A percentile compares a stretch with the other conserved stretches of the same genome.
Conservation (phyloP, 2,329 filamentous ascomycete species). For the Beauveria rudraprayagi region DNA sequence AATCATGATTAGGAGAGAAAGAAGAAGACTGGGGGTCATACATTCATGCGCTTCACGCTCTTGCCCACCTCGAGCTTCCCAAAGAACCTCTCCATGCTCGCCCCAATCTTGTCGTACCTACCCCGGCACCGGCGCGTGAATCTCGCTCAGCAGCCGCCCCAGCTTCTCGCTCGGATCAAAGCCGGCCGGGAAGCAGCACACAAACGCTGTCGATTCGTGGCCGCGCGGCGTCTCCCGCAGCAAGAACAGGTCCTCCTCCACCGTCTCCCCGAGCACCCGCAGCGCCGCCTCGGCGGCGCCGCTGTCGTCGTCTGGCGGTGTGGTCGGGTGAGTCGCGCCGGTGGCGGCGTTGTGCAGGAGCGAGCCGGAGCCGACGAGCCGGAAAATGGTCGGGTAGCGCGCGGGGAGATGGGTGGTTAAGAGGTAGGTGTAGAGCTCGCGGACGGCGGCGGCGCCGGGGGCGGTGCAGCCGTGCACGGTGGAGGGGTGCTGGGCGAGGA, state of each 20-base stretch:
- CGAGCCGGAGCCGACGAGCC: conserved; percentile 26
- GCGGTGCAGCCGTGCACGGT: conserved; percentile 36
- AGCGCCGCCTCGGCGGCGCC: conserved; percentile 24
- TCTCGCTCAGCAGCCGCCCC: conserved; percentile 37
- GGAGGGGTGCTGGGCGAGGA: conserved; percentile 30
- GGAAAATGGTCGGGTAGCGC: conserved; percentile 42
- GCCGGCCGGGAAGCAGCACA: conserved; percentile 44
- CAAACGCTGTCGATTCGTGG: conserved; percentile 38
- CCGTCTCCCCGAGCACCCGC: conserved; percentile 36
- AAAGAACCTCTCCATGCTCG: conserved; percentile 49
- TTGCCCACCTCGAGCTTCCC: conserved; percentile 38
- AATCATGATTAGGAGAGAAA: not conserved
- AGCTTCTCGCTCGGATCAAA: conserved; percentile 45
- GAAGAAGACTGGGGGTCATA: conserved; percentile 16
- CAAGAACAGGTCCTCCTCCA: conserved; percentile 49
- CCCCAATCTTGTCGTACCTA: conserved; percentile 48
- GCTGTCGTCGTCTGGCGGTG: conserved; percentile 14
- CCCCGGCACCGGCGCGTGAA: conserved; percentile 44
- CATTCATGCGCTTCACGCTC: conserved; percentile 42
- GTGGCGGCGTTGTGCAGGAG: conserved; percentile 24
- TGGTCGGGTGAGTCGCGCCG: not conserved
- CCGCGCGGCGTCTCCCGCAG: conserved; percentile 33
- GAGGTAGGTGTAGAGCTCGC: conserved; percentile 41
- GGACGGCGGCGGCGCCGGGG: conserved; percentile 32
- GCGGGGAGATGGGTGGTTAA: conserved; percentile 38